Evolutionary conservation across 176 grass and related monocot species (phyloP).

Genomic region (Musa acuminata): DNA sequence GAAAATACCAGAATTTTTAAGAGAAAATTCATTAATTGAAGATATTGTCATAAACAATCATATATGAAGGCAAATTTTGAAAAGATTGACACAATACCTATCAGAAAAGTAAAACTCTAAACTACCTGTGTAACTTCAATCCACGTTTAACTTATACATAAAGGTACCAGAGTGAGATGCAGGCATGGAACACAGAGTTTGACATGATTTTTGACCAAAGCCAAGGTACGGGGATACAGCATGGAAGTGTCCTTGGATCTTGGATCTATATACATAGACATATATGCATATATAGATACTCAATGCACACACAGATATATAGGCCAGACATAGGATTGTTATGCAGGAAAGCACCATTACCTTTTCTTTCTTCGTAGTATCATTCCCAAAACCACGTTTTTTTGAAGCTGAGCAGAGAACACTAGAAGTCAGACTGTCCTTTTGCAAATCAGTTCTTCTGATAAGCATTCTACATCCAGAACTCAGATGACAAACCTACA

Average conservation of each 20-base stretch:
- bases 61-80: not conserved
- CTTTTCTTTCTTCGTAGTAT: slow-evolving; percentile 24
- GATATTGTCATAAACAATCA: not conserved
- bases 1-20: not conserved
- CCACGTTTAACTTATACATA: not conserved
- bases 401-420: slow-evolving; percentile 27
- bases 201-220: too few relatives aligned
- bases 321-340: not conserved
- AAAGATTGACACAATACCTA: not conserved
- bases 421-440: not conserved
- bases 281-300: too few relatives aligned
- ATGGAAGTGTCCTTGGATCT: too few relatives aligned
- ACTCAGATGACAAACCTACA: not conserved
- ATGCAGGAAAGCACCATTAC: slow-evolving; percentile 1
- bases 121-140: not conserved
- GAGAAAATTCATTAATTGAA: not conserved
- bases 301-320: too few relatives aligned
- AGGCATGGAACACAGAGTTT: too few relatives aligned
- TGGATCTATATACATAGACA: too few relatives aligned
- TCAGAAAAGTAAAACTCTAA: not conserved
- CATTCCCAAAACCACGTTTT: slow-evolving; percentile 2
- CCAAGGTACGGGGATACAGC: too few relatives aligned
- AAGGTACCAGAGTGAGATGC: not conserved
- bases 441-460: not conserved
- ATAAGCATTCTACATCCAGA: not conserved